Base-by-base conservation (phyloP, 805 yeast genomes). In the Isabelozyma rhagii region DNA sequence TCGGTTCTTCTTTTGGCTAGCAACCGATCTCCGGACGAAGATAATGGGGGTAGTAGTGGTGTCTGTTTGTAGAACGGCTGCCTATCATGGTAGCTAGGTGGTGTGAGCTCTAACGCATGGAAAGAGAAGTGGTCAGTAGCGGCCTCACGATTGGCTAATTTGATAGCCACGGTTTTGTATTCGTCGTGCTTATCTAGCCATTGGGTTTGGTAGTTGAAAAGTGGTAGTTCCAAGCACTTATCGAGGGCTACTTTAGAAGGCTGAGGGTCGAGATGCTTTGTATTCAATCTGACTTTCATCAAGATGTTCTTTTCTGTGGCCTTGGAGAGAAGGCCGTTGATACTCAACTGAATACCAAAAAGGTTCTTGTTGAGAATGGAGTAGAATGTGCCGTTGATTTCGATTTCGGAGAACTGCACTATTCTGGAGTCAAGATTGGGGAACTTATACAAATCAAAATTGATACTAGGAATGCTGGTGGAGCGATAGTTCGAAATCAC, bases 1-100 rank as follows among this genome's bases (percentile, higher is more conserved):
- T 75, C 78, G 4, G 72, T 66, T 48, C 70, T 65, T 39, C 72
- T 59, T 51, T 66, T 64, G 1, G 72, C 66, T 50, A 63, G 68
- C 1, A 59, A 46, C 0, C 66, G 64, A 54, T 75, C 74, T 41
- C 65, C 66, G 39, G 65, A 58, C 1, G 66, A 60, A 2, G 77
- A 64, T 28, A 71, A 53, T 13, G 66, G 67, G n/a, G 67, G 63
- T 8, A 63, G 44, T 31, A 64, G 46, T 5, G 70, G 68, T 18
- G 64, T 59, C 42, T 64, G 64, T 13, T 62, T 41, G 42, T 45
- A 55, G 14, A 47, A 48, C 1, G 47, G 39, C 14, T 46, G 47
- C 7, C 44, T n/a, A 3, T 17, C 45, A 14, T 39, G 17, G 10
- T n/a, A 39, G 18, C 3, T 14, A 3, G 41, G 41, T 2, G 41